These are phyloP conservation scores for Rhynchospora breviuscula DNA, from an alignment of 176 grass and related monocot genomes.

Conservation along the genomic window DNA sequence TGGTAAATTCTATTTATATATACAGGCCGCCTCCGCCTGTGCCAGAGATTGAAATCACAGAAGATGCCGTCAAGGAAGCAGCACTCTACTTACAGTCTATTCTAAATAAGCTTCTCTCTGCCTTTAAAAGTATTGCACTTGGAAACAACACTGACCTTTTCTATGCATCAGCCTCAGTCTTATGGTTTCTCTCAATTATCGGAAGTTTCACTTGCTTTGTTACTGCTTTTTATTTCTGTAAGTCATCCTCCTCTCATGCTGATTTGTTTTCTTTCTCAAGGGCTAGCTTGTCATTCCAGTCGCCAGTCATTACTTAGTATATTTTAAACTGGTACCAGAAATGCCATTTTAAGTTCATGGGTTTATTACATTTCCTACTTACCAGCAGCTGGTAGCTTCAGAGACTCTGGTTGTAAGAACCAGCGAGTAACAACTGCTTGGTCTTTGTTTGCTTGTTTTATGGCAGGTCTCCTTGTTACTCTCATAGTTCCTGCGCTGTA, in stretches of 20 bases:
- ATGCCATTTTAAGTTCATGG: neutral
- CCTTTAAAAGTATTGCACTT: conserved; percentile 43
- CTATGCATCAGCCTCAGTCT: conserved; percentile 37
- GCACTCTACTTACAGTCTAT: conserved; percentile 33
- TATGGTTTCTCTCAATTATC: conserved; percentile 47
- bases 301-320: neutral
- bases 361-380: neutral
- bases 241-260: neutral
- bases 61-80: conserved; percentile 38
- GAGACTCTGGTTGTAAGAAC: neutral
- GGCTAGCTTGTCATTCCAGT: neutral
- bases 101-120: conserved; percentile 29
- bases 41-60: conserved; percentile 39
- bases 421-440: conserved; percentile 11
- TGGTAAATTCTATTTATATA: neutral
- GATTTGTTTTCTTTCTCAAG: neutral
- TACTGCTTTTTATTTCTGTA: conserved; percentile 43
- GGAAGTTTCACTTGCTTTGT: conserved; percentile 48
- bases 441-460: conserved; percentile 2
- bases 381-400: neutral
- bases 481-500: conserved; percentile 69
- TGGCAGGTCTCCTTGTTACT: conserved; percentile 38
- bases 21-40: conserved; percentile 59
- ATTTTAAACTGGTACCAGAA: neutral
- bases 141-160: conserved; percentile 41